These are phyloP conservation scores for Cicer cuneatum DNA, from an alignment of 306 rosid species.

Conservation along the genomic window DNA sequence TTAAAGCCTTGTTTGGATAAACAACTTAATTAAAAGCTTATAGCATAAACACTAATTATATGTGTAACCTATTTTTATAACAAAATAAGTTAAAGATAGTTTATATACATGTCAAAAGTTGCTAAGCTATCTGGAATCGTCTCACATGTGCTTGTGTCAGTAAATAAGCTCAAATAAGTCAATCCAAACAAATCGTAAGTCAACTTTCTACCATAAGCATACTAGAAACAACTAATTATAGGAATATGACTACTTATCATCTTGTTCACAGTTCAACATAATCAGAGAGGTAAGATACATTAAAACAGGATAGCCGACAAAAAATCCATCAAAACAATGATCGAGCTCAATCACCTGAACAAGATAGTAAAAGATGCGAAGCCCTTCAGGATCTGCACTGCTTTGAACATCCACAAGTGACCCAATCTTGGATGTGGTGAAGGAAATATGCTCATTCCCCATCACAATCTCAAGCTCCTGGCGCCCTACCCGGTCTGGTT, in stretches of 20 bases:
- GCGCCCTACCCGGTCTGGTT: conserved; percentile 92
- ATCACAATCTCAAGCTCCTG: conserved; percentile 98
- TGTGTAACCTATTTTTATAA: too few species aligned
- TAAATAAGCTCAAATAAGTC: too few species aligned
- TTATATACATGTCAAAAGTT: too few species aligned
- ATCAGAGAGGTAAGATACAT: neutral
- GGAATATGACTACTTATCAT: neutral
- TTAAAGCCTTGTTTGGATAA: too few species aligned
- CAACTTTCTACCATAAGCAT: neutral
- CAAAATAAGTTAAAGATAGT: too few species aligned
- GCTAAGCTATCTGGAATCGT: too few species aligned
- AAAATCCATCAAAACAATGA: conserved; percentile 1
- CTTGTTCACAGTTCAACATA: neutral
- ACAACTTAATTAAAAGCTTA: too few species aligned
- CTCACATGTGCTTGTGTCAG: too few species aligned
- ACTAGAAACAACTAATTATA: neutral
- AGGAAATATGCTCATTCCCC: conserved; percentile 97
- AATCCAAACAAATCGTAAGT: too few species aligned
- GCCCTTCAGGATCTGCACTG: conserved; percentile 99
- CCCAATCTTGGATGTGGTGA: conserved; percentile 96
- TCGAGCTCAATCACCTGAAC: conserved; percentile 71
- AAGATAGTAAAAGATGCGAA: conserved; percentile 95
- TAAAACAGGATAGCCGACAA: neutral
- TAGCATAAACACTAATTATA: too few species aligned
- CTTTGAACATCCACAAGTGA: conserved; percentile 97